Base-by-base conservation (phyloP, 495 filamentous ascomycete genomes). In the Usnea hakonensis region DNA sequence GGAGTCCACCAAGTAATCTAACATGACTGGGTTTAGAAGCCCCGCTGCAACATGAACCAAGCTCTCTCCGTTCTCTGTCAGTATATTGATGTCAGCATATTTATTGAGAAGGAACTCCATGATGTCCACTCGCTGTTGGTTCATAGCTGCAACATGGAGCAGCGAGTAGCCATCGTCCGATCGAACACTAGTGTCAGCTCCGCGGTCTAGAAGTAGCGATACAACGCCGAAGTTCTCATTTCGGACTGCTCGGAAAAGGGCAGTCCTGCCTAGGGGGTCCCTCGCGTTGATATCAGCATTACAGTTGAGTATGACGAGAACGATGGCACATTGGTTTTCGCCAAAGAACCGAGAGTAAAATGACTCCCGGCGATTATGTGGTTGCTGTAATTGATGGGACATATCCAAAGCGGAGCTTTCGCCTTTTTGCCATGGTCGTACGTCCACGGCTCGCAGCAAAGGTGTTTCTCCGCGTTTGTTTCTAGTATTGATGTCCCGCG, bases 401-500 rank as follows among this genome's bases (percentile, higher is more conserved):
- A n/a, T n/a, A n/a, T n/a, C n/a, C n/a, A n/a, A n/a, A n/a, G n/a
- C n/a, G n/a, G n/a, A n/a, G n/a, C n/a, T n/a, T n/a, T n/a, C 44
- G 9, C 23, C 23, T 28, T 48, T 28, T 11, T 14, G 6, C 44
- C 44, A 28, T 28, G 44, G 44, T 14, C 0, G 4, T 14, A 26
- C 21, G 10, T 48, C 44, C 9, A 48, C 44, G 11, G 44, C 44
- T 48, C 44, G 44, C 26, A 48, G 3, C 2, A 28, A 11, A 28
- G 76, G 74, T 1, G 73, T 75, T 32, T 73, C 65, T 2, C 73
- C 75, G 17, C 58, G 64, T 17, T 60, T 57, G 53, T 72, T 69
- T 21, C 72, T 64, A 40, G 69, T 69, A 63, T 82, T 73, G 52
- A 80, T 70, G 50, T 80, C 67, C 23, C 19, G 38, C 28, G 35